These are phyloP conservation scores for Penicillium dipodomyicola DNA, from an alignment of 495 filamentous ascomycete genomes.

Conservation along the genomic window DNA sequence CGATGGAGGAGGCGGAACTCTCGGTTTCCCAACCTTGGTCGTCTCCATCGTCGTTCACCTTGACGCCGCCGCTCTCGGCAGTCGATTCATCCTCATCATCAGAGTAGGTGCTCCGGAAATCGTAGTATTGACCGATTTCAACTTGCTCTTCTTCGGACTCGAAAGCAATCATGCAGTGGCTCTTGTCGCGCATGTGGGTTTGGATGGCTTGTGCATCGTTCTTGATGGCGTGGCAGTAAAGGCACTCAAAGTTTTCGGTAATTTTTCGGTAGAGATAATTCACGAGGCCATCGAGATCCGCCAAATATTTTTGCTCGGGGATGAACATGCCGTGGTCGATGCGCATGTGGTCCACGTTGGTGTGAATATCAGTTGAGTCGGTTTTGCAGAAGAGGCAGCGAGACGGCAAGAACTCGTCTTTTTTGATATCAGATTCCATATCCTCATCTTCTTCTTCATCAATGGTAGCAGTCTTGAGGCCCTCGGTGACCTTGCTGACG, in stretches of 20 bases:
- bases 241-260: constrained; percentile 70
- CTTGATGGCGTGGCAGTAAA: constrained; percentile 79
- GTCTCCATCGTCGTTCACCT: constrained; percentile 41
- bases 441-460: constrained; percentile 51
- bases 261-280: constrained; percentile 74
- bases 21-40: constrained; percentile 92
- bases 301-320: constrained; percentile 78
- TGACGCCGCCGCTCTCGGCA: constrained; percentile 39
- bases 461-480: constrained; percentile 70
- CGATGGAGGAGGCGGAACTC: constrained; percentile 76
- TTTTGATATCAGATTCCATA: constrained; percentile 30
- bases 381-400: constrained; percentile 91
- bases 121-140: constrained; percentile 96
- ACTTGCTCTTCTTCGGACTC: constrained; percentile 86
- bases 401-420: constrained; percentile 47
- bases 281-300: constrained; percentile 77
- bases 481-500: constrained; percentile 76
- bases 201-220: constrained; percentile 72
- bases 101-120: constrained; percentile 92
- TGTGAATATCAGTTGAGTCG: constrained; percentile 63
- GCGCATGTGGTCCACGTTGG: constrained; percentile 86
- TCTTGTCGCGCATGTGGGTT: constrained; percentile 95
- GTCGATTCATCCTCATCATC: constrained; percentile 58
- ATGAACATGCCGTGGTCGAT: constrained; percentile 95
- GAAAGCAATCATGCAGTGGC: constrained; percentile 95